These are phyloP conservation scores for Pichia pseudocactophila DNA, from an alignment of 805 yeast species.

Conservation along the genomic window DNA sequence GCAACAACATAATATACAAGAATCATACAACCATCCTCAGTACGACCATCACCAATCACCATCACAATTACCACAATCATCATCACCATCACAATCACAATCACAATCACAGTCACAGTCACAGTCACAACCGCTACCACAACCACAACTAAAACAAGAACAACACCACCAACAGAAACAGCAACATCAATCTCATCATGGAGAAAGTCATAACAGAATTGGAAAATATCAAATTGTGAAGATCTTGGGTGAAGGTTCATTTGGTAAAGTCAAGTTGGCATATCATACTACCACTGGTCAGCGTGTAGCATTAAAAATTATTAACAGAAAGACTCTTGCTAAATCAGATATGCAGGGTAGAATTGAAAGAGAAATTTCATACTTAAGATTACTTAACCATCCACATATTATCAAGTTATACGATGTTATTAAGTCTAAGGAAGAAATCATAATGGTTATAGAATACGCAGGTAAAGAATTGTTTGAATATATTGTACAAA, in stretches of 20 bases:
- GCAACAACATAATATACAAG: no score
- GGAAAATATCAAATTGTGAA: constrained; percentile 92
- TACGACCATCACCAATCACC: no score
- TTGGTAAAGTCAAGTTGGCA: constrained; percentile 91
- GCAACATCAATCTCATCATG: constrained; percentile 14
- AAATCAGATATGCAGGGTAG: constrained; percentile 97
- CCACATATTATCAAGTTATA: constrained; percentile 93
- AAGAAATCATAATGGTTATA: constrained; percentile 94
- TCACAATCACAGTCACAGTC: no score
- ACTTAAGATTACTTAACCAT: constrained; percentile 78
- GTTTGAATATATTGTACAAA: constrained; percentile 89
- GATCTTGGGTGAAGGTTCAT: constrained; percentile 92
- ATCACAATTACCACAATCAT: no score
- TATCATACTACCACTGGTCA: constrained; percentile 87
- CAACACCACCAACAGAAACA: constrained; percentile 10
- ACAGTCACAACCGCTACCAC: no score
- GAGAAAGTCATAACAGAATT: constrained; percentile 34
- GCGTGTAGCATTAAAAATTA: constrained; percentile 85
- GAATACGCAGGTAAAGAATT: constrained; percentile 96
- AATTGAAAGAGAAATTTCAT: constrained; percentile 88
- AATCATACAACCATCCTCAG: no score
- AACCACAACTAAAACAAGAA: no score
- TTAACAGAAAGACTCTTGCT: constrained; percentile 84
- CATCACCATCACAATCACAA: no score
- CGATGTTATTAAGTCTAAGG: constrained; percentile 91